Conservation (phyloP, 2,329 filamentous ascomycete species). For the Xylariaceae sp. region DNA sequence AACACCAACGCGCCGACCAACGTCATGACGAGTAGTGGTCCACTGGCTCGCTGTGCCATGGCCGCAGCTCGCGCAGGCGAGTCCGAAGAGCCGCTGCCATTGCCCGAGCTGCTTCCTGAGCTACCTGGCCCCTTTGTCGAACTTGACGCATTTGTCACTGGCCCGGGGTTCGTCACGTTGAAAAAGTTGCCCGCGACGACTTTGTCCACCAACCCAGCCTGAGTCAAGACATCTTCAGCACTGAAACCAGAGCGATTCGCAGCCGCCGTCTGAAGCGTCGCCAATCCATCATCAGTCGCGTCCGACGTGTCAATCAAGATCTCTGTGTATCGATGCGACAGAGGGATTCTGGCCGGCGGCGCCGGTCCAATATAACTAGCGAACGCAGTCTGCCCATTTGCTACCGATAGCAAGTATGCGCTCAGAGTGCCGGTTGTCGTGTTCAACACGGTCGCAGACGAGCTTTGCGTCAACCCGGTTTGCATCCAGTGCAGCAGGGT, state of each 20-base stretch:
- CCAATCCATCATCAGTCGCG: constrained; percentile 20
- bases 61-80: constrained; percentile 18
- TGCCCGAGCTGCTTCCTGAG: background rate
- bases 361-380: constrained; percentile 26
- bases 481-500: constrained; percentile 44
- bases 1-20: constrained; percentile 18
- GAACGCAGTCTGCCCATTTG: constrained; percentile 19
- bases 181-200: constrained; percentile 34
- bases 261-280: constrained; percentile 24
- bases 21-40: constrained; percentile 18
- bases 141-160: constrained; percentile 10
- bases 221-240: constrained; percentile 20
- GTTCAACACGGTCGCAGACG: constrained; percentile 19
- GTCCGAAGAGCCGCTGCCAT: constrained; percentile 14
- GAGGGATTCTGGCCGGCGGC: constrained; percentile 27
- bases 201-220: constrained; percentile 28
- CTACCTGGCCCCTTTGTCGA: constrained; percentile 4
- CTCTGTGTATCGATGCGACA: constrained; percentile 30
- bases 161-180: constrained; percentile 31
- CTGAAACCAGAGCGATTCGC: constrained; percentile 25
- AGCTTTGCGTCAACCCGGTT: constrained; percentile 32
- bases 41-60: constrained; percentile 19
- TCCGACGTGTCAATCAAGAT: constrained; percentile 30
- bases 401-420: constrained; percentile 21
- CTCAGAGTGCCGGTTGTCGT: constrained; percentile 19